Evolutionary conservation across 768 basidiomycete species (phyloP).

Genomic region (Cystofilobasidium macerans): DNA sequence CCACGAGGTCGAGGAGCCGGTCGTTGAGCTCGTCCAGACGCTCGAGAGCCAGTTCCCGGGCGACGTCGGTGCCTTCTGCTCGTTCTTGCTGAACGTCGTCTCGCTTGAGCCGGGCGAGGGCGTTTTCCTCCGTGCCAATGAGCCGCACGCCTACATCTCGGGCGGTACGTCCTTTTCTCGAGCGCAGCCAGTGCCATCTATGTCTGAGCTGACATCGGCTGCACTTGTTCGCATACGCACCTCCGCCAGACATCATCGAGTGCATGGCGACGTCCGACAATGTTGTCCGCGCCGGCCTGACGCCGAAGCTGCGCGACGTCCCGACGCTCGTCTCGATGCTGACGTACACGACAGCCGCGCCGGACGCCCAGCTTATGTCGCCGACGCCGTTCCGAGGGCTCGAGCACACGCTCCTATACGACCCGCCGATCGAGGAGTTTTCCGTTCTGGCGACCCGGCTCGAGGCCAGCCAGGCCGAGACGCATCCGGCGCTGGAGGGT

Average conservation of each 20-base stretch:
- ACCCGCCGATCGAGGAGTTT: slow-evolving; percentile 91
- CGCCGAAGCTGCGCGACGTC: slow-evolving; percentile 90
- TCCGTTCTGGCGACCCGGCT: slow-evolving; percentile 62
- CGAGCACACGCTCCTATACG: slow-evolving; percentile 48
- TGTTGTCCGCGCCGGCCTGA: slow-evolving; percentile 94
- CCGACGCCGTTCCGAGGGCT: slow-evolving; percentile 45
- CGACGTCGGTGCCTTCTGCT: slow-evolving; percentile 87
- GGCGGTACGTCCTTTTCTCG: slow-evolving; percentile 53
- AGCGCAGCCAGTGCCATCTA: not conserved
- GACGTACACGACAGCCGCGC: slow-evolving; percentile 65
- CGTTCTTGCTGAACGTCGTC: slow-evolving; percentile 79
- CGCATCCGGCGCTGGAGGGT: slow-evolving; percentile 56
- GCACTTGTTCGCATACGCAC: too few species aligned
- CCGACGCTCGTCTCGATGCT: slow-evolving; percentile 75
- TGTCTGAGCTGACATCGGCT: not conserved
- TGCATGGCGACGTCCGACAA: slow-evolving; percentile 99
- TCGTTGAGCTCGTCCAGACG: slow-evolving; percentile 46
- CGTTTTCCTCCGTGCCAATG: slow-evolving; percentile 88
- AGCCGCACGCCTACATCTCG: slow-evolving; percentile 90
- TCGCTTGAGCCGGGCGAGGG: slow-evolving; percentile 70
- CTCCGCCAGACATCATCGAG: slow-evolving; percentile 74
- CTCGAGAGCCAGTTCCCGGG: slow-evolving; percentile 64
- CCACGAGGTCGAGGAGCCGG: slow-evolving; percentile 42
- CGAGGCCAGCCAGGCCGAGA: slow-evolving; percentile 42
- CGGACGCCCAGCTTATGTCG: slow-evolving; percentile 57